Base-by-base conservation (phyloP, 2,329 filamentous ascomycete genomes). In the Lanzia echinophila region DNA sequence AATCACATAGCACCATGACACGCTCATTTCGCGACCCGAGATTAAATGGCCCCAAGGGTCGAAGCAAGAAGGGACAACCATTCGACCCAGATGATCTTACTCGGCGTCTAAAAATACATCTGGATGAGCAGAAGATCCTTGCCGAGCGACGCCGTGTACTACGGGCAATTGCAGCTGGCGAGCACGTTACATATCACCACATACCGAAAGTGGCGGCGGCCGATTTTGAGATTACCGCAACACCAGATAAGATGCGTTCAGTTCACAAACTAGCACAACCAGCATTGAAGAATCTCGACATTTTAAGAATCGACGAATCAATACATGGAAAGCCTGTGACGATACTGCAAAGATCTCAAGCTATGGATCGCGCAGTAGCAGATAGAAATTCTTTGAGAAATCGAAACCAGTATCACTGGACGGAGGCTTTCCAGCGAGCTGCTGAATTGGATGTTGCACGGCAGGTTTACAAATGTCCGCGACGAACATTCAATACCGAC, bases 11-110 rank as follows among this genome's bases (percentile, higher is more conserved):
- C 52, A 55, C 62, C 51, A 67, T 65, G 63, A 62, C 60, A 10
- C 49, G 62, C 36, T 60, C 62, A 20, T 38, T 62, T 31, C 58
- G 49, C 15, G 55, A 62, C 3, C 44, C 13, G 24, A 32, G 4
- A 13, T 17, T 28, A 24, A 41, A 57, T 32, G 57, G 42, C 2
- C 54, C 50, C 22, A 62, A 53, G 47, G 28, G 32, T 44, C 67
- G 65, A 28, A 63, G 55, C 20, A 67, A 66, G 47, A 55, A 62
- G 49, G 61, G 59, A 15, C 58, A 71, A 32, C 70, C 73, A 17
- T 70, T 83, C 44, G 79, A 84, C 56, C 71, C 81, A 0, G 73
- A 77, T 28, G 80, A 84, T 53, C 67, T 84, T 28, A 72, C 74
- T 11, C 72, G 75, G 32, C 75, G 79, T 17, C 71, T 84, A 22